Evolutionary conservation across 352 stramenopile genomes (phyloP).

Genomic region (Phytophthora meadii): DNA sequence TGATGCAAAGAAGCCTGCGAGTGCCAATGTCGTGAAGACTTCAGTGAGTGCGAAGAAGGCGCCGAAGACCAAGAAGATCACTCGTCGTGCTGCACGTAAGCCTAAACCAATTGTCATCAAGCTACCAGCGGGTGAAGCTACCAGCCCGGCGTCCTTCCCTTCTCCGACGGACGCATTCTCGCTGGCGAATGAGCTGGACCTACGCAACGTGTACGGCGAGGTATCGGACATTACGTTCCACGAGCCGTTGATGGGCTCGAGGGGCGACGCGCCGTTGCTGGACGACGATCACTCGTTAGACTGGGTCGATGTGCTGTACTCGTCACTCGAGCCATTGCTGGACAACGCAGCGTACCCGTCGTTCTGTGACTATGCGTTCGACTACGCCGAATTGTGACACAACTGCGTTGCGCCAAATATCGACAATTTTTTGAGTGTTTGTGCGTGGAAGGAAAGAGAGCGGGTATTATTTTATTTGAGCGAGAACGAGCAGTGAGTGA

Average conservation of each 20-base stretch:
- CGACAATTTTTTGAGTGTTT: slow-evolving; percentile 31
- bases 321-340: slow-evolving; percentile 46
- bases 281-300: slow-evolving; percentile 46
- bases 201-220: slow-evolving; percentile 33
- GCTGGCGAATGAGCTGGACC: slow-evolving; percentile 28
- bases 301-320: slow-evolving; percentile 64
- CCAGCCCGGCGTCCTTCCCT: slow-evolving; percentile 31
- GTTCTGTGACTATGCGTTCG: slow-evolving; percentile 40
- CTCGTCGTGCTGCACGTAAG: not conserved
- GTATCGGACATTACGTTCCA: slow-evolving; percentile 36
- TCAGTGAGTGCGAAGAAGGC: not conserved
- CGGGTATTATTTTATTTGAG: slow-evolving; percentile 30
- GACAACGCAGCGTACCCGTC: slow-evolving; percentile 24
- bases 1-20: slow-evolving; percentile 3
- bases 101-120: slow-evolving; percentile 46
- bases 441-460: slow-evolving; percentile 1
- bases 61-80: slow-evolving; percentile 16
- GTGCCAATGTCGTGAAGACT: not conserved
- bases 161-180: slow-evolving; percentile 51
- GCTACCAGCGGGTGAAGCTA: slow-evolving; percentile 28
- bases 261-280: slow-evolving; percentile 1
- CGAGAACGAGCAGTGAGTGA: not conserved
- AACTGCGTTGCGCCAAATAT: not conserved
- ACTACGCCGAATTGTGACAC: slow-evolving; percentile 37
- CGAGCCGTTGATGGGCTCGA: slow-evolving; percentile 1